These are phyloP conservation scores for Vishniacozyma victoriae DNA, from an alignment of 768 basidiomycete genomes.

Conservation along the genomic window DNA sequence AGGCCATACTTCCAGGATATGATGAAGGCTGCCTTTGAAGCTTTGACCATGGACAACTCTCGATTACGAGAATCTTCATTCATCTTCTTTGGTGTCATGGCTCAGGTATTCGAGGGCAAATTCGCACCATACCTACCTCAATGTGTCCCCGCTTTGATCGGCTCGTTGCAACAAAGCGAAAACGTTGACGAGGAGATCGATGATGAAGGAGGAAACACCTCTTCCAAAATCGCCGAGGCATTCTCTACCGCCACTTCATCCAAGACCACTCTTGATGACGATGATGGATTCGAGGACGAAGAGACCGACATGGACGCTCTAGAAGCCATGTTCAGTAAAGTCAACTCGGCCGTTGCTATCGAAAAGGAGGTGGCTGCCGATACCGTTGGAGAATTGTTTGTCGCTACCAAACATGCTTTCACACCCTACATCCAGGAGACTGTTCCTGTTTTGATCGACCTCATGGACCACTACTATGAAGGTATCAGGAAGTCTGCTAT, in stretches of 20 bases:
- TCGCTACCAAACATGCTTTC: constrained; percentile 73
- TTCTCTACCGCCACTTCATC: constrained; percentile 60
- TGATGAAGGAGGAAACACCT: constrained; percentile 28
- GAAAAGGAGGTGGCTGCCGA: constrained; percentile 99
- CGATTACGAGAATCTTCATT: constrained; percentile 90
- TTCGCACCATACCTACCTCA: constrained; percentile 79
- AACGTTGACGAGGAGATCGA: constrained; percentile 56
- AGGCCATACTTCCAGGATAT: constrained; percentile 90
- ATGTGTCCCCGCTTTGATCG: constrained; percentile 78
- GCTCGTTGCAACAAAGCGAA: constrained; percentile 76
- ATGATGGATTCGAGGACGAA: constrained; percentile 61
- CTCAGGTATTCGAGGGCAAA: constrained; percentile 90
- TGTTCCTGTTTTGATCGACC: constrained; percentile 63
- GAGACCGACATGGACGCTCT: constrained; percentile 60
- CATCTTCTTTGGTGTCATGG: constrained; percentile 98
- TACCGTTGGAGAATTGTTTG: constrained; percentile 85
- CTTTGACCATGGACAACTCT: constrained; percentile 71
- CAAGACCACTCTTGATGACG: constrained; percentile 59
- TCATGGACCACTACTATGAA: constrained; percentile 90
- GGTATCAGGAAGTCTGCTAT: constrained; percentile 92
- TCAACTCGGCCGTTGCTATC: constrained; percentile 92
- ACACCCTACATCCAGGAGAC: constrained; percentile 81
- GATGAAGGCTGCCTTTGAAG: constrained; percentile 92
- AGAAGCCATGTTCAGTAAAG: constrained; percentile 61
- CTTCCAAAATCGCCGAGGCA: constrained; percentile 40